These are phyloP conservation scores for Solanum bulbocastanum DNA, from an alignment of 257 asterid species.

Conservation along the genomic window DNA sequence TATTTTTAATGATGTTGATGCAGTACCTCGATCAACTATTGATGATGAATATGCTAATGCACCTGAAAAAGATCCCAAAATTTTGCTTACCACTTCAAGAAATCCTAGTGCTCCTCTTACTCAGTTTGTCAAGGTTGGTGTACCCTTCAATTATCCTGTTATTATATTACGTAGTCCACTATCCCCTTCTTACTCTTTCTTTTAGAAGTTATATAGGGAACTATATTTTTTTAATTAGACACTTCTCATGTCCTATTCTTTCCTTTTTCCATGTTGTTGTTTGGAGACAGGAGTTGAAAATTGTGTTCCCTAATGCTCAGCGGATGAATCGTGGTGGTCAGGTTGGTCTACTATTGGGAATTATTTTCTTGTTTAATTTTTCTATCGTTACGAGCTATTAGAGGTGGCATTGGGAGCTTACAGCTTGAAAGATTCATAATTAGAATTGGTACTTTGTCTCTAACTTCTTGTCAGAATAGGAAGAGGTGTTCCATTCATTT, in stretches of 20 bases:
- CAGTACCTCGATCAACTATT: conserved; percentile 76
- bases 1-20: background rate
- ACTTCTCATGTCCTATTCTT: background rate
- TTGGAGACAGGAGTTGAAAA: conserved; percentile 57
- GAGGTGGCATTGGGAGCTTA: background rate
- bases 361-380: background rate
- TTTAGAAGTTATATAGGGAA: background rate
- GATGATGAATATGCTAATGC: conserved; percentile 95
- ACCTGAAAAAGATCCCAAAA: conserved; percentile 67
- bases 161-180: background rate
- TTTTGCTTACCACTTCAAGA: conserved; percentile 81
- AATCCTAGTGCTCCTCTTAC: conserved; percentile 94
- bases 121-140: conserved; percentile 81
- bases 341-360: conserved; percentile 36
- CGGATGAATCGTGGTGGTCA: conserved; percentile 96
- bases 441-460: background rate
- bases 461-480: background rate
- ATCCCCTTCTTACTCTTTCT: background rate
- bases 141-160: background rate
- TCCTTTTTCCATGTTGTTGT: background rate
- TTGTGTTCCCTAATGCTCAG: conserved; percentile 84
- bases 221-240: background rate
- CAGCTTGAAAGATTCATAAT: background rate
- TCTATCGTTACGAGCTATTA: background rate
- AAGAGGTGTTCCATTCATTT: background rate